phyloP scores from a whole-genome alignment of 768 basidiomycete genomes.

The Mycena belliarum region DNA sequence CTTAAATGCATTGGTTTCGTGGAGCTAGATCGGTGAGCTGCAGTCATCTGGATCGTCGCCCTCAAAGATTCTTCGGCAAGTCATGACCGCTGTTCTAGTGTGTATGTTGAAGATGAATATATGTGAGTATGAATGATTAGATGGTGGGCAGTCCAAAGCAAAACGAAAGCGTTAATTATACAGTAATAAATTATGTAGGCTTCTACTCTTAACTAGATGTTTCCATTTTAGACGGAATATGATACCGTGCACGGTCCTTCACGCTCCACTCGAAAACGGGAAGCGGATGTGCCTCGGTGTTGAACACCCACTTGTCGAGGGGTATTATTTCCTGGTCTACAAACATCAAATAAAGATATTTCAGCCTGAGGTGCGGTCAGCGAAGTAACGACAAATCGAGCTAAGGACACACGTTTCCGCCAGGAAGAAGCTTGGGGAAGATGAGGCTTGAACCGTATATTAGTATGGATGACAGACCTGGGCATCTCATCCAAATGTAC shows the following conservation, averaged over 20 bases:
- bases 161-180: conserved; percentile 12
- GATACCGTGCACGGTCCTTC: conserved; percentile 51
- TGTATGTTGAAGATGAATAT: too few species aligned
- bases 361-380: conserved; percentile 41
- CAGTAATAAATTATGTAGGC: conserved; percentile 5
- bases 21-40: too few species aligned
- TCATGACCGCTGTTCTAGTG: too few species aligned
- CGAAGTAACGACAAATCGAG: not conserved
- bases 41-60: too few species aligned
- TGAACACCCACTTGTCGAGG: conserved; percentile 58
- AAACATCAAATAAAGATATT: conserved; percentile 73
- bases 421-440: conserved; percentile 39
- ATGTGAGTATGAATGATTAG: too few species aligned
- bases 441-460: not conserved
- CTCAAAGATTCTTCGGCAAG: too few species aligned
- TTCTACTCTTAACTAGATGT: not conserved
- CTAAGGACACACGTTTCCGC: conserved; percentile 40
- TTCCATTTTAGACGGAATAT: conserved; percentile 29
- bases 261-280: conserved; percentile 67
- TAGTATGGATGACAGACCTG: conserved; percentile 34
- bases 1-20: conserved; percentile 4
- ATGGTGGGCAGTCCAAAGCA: too few species aligned
- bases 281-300: conserved; percentile 77
- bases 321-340: conserved; percentile 59
- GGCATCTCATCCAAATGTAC: conserved; percentile 50